These are phyloP conservation scores for Diospyros lotus DNA, from an alignment of 148 eudicot species.

Conservation along the genomic window DNA sequence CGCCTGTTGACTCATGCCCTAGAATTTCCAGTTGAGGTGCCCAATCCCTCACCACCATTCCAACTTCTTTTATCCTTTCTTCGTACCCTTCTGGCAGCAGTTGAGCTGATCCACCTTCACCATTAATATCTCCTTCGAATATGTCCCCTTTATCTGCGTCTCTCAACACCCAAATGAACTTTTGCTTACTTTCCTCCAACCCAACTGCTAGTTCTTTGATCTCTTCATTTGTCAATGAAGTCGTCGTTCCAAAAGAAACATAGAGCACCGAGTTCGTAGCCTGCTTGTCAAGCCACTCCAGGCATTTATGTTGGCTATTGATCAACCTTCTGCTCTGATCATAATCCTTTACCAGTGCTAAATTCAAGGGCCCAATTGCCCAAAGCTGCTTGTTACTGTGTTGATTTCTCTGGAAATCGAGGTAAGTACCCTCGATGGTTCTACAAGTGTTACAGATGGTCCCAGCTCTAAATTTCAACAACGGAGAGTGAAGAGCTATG, in stretches of 20 bases:
- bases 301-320: not conserved
- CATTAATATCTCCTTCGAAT: not conserved
- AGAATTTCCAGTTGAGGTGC: conserved; percentile 8
- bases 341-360: too few relatives aligned
- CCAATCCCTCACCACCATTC: conserved; percentile 11
- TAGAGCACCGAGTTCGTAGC: not conserved
- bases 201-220: conserved; percentile 11
- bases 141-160: conserved; percentile 11
- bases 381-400: conserved; percentile 11
- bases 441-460: conserved; percentile 27
- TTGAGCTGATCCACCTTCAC: not conserved
- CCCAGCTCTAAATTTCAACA: conserved; percentile 14
- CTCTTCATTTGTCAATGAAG: not conserved
- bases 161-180: conserved; percentile 18
- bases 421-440: conserved; percentile 23
- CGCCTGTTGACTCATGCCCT: conserved; percentile 1
- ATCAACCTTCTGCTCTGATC: not conserved
- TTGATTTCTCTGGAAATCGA: conserved; percentile 22
- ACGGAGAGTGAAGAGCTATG: conserved; percentile 2
- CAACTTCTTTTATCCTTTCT: not conserved
- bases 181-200: conserved; percentile 9
- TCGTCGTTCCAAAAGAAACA: conserved; percentile 5
- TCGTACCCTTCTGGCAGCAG: not conserved
- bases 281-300: conserved; percentile 16
- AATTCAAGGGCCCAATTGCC: conserved; percentile 13